Conservation (phyloP, 345 rosid species). For the Hirschfeldia incana region DNA sequence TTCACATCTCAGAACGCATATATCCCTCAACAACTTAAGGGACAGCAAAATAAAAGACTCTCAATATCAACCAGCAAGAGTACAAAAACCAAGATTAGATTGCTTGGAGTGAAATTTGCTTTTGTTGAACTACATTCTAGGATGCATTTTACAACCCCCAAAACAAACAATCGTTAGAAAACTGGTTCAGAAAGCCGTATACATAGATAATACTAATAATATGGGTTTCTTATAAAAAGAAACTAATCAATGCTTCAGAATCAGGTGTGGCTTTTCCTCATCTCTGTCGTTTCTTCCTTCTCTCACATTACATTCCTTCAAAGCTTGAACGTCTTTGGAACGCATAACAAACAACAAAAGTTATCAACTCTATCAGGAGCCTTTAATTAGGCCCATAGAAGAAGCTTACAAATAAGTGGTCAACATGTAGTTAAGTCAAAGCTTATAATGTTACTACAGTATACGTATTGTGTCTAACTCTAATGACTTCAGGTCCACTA, state of each 20-base stretch:
- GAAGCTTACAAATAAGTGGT: slow-evolving; percentile 8
- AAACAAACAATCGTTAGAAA: not conserved
- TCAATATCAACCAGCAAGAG: no score
- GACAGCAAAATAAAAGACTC: not conserved
- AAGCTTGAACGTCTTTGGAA: slow-evolving; percentile 41
- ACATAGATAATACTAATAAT: not conserved
- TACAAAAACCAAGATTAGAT: no score
- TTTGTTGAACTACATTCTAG: no score
- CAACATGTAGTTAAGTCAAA: slow-evolving; percentile 13
- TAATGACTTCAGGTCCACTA: slow-evolving; percentile 38
- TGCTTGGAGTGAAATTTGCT: no score
- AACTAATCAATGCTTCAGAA: slow-evolving; percentile 13
- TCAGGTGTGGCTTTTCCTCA: not conserved
- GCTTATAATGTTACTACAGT: no score
- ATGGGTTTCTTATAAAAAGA: slow-evolving; percentile 7
- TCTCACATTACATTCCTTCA: slow-evolving; percentile 31
- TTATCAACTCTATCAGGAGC: not conserved
- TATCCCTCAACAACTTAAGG: not conserved
- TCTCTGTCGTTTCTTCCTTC: slow-evolving; percentile 37
- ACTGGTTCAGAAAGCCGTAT: not conserved
- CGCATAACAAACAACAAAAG: slow-evolving; percentile 16
- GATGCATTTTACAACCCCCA: not conserved
- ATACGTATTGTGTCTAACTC: not conserved
- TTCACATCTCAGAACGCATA: not conserved
- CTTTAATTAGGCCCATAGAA: not conserved